Percentiles rank a stretch among this genome's conserved stretches.
phyloP scores from a whole-genome alignment of 2,329 filamentous ascomycete genomes.

The Parascedosporium putredinis region DNA sequence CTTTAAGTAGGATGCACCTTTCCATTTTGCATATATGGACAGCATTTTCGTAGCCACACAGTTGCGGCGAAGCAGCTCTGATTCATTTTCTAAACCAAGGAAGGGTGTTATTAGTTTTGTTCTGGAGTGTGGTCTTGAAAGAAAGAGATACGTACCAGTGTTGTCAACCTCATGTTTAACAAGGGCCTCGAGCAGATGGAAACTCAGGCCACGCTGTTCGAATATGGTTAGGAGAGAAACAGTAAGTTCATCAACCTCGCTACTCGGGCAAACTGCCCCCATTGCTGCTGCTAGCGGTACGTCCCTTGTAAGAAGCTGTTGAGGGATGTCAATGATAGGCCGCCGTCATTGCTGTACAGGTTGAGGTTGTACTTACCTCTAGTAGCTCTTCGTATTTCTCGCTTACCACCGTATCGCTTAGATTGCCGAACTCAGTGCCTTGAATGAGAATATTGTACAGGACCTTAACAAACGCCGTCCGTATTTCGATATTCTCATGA shows the following conservation, averaged over 20 bases:
- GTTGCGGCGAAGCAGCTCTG: conserved; percentile 56
- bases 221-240: conserved; percentile 61
- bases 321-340: too few relatives aligned
- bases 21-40: conserved; percentile 63
- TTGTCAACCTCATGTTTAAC: conserved; percentile 61
- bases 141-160: conserved; percentile 33
- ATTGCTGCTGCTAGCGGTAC: conserved; percentile 53
- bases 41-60: conserved; percentile 66
- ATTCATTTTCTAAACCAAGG: conserved; percentile 46
- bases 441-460: conserved; percentile 62
- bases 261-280: conserved; percentile 55
- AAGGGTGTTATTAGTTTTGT: too few relatives aligned
- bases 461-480: conserved; percentile 60
- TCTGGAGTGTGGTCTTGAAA: background rate
- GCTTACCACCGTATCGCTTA: conserved; percentile 56
- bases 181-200: conserved; percentile 53
- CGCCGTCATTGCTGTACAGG: background rate
- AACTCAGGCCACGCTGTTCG: conserved; percentile 52
- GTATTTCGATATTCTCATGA: conserved; percentile 58
- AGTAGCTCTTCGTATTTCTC: conserved; percentile 60
- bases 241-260: conserved; percentile 58
- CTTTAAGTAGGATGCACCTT: conserved; percentile 52
- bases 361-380: conserved; percentile 29
- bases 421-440: conserved; percentile 59
- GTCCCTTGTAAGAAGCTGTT: conserved; percentile 52